Base-by-base conservation (phyloP, 345 rosid species). In the Nasturtium officinale region DNA sequence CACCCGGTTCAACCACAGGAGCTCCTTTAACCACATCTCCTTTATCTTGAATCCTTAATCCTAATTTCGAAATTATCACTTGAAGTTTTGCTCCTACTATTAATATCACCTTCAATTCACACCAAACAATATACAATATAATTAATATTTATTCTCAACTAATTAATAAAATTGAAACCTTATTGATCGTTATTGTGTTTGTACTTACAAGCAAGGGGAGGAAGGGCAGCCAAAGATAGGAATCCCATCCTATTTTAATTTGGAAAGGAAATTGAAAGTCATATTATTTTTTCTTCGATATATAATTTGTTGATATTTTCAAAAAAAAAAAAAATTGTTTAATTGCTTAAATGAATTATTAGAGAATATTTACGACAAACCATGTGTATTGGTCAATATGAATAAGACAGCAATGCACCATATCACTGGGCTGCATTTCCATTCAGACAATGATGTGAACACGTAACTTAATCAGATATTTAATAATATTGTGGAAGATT, bases 1-100 rank as follows among this genome's bases (percentile, higher is more conserved):
- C 96, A 0, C 90, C 88, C 4, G 96, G 99, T 79, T 86, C 81
- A 77, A 95, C 99, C 48, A 95, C 81, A 0, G 98, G 99, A 18
- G 94, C 88, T 57, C 99, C 99, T 82, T 80, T 85, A 58, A 95
- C 94, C 61, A 95, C 99, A 51, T 82, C 86, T 30, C 98, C 99
- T 82, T 85, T 87, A 0, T 88, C 92, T 82, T 84, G 92, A 80
- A 91, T 84, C 65, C 85, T 83, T 26, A 95, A 77, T 12, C 94
- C 99, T 83, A 95, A 58, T 77, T 85, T 83, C 3, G 98, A 90
- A 73, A 95, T 91, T 71, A 90, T 85, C 80, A 95, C 81, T 82
- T 90, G 92, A 17, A 95, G 84, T 82, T 95, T 90, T 45, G 97
- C 35, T 65, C 99, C 99, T 5, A 90, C 77, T 79, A 86, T 15